Evolutionary conservation across 164 flowering plant species (phyloP).

Genomic region (Tinospora cordifolia): DNA sequence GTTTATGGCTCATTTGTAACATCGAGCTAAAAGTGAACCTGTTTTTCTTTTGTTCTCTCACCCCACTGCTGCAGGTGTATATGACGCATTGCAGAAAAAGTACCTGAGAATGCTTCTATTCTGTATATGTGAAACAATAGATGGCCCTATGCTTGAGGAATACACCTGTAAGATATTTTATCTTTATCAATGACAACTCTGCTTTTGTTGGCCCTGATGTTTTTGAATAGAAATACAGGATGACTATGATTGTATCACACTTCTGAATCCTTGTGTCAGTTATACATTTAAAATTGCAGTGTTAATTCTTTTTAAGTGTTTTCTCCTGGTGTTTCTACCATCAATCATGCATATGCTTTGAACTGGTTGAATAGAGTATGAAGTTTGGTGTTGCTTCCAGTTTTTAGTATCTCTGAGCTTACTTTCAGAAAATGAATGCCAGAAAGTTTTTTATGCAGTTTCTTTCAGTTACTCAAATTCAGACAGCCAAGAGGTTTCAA

Average conservation of each 20-base stretch:
- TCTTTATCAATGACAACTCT: background rate
- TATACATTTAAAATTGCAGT: background rate
- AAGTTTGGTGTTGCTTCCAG: background rate
- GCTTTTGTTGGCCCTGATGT: background rate
- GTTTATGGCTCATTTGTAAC: background rate
- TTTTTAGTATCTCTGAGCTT: background rate
- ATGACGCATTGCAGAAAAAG: constrained; percentile 85
- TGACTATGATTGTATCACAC: background rate
- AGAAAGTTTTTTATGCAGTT: constrained; percentile 46
- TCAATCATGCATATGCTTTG: background rate
- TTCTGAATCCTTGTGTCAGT: background rate
- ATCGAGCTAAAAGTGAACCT: background rate
- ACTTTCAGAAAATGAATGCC: background rate
- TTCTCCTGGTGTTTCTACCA: background rate
- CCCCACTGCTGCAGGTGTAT: constrained; percentile 54
- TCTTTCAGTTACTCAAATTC: constrained; percentile 73
- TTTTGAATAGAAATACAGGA: background rate
- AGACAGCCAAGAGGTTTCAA: constrained; percentile 65
- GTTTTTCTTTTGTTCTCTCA: background rate
- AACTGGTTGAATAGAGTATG: background rate
- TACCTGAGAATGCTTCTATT: constrained; percentile 81
- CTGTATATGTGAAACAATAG: constrained; percentile 70
- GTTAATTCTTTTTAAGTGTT: too few relatives aligned
- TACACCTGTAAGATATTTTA: constrained; percentile 59
- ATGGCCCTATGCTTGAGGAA: constrained; percentile 90